phyloP scores from a whole-genome alignment of 2,329 filamentous ascomycete genomes.

The Fusarium denticulatum region DNA sequence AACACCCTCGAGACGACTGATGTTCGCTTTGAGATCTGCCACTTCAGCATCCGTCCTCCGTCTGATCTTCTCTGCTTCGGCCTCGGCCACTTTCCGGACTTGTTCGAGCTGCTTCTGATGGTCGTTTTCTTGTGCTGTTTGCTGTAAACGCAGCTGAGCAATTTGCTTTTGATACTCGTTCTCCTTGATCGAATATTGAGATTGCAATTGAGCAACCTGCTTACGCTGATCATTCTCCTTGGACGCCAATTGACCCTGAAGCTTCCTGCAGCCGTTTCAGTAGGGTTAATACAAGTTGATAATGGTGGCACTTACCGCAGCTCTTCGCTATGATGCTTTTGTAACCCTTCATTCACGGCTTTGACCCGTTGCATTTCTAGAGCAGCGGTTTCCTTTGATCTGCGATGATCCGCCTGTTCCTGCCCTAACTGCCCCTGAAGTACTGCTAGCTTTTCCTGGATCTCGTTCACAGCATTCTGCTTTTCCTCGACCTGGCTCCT shows the following conservation, averaged over 20 bases:
- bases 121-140: slow-evolving; percentile 42
- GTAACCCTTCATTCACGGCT: slow-evolving; percentile 75
- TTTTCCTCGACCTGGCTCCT: slow-evolving; percentile 81
- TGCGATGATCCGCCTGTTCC: slow-evolving; percentile 77
- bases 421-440: slow-evolving; percentile 70
- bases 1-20: slow-evolving; percentile 70
- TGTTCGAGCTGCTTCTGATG: slow-evolving; percentile 57
- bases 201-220: slow-evolving; percentile 42
- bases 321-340: slow-evolving; percentile 75
- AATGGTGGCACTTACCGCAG: slow-evolving; percentile 56
- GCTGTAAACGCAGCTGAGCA: slow-evolving; percentile 35
- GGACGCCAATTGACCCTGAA: slow-evolving; percentile 45
- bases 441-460: slow-evolving; percentile 56
- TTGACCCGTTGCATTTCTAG: slow-evolving; percentile 59
- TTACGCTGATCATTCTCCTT: slow-evolving; percentile 47
- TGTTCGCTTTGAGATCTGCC: slow-evolving; percentile 69
- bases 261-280: slow-evolving; percentile 41
- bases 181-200: slow-evolving; percentile 45
- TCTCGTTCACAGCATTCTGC: slow-evolving; percentile 61
- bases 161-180: slow-evolving; percentile 42
- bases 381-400: slow-evolving; percentile 65
- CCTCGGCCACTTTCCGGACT: slow-evolving; percentile 58
- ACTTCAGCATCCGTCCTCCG: slow-evolving; percentile 67
- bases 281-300: not conserved
- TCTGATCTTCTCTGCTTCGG: slow-evolving; percentile 60